Base-by-base conservation (phyloP, 352 stramenopile species). In the Phytophthora vignae region DNA sequence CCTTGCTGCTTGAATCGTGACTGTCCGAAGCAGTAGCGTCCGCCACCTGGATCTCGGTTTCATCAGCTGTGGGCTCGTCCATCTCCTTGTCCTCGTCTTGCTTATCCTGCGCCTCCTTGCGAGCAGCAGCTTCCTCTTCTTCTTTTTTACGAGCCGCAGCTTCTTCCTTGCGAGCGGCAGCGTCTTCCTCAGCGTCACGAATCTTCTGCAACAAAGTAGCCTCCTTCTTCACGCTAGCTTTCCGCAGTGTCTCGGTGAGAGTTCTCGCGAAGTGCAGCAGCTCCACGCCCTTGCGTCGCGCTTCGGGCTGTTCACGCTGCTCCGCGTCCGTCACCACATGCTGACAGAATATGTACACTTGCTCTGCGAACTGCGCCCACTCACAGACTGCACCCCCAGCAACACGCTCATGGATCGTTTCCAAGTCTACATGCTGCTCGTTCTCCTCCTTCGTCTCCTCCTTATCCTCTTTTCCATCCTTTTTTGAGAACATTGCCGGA, bases 341-440 rank as follows among this genome's bases (percentile, higher is more conserved):
- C 64, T 93, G 81, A 38, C 87, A 94, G 61, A 93, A 94, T 15
- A 84, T 40, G 74, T 90, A 90, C 22, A 94, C 82, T 36, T 89
- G 85, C 46, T 91, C 71, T 19, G 85, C 82, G 67, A 94, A 93
- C 48, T 83, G 62, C 33, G 86, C 77, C 87, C 87, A 94, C 57
- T 93, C 87, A 27, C 62, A 69, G 33, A 92, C 82, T 3, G 33
- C 53, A 33, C 78, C 82, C 15, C 73, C 60, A 4, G 75, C 58
- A 2, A 92, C 84, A 1, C 76, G 69, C 0, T 55, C 54, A 2
- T 83, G 67, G 25, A 94, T 90, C 73, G 79, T 85, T 15, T 81
- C 66, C 22, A 94, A 62, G 63, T 92, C 84, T 31, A 89, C 73
- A 3, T 85, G 78, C 21, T 70, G 56, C 57, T 73, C 44, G 14